phyloP scores from a whole-genome alignment of 2,329 filamentous ascomycete species.

The Aspergillus carbonarius region DNA sequence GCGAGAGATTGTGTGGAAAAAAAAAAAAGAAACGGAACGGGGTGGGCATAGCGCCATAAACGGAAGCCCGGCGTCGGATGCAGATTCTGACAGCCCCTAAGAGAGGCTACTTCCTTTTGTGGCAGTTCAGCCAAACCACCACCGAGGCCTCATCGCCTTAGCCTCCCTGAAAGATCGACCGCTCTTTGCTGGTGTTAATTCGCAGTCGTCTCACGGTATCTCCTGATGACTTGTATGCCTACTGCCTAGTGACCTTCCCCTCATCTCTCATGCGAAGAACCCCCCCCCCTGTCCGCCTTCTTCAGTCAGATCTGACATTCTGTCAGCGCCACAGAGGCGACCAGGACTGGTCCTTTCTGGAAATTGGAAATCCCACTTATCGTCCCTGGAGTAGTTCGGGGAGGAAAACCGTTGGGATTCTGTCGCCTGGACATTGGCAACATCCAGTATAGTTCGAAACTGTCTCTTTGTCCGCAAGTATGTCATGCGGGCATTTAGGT shows the following conservation, averaged over 20 bases:
- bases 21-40: not conserved
- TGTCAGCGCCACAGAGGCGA: not conserved
- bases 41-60: not conserved
- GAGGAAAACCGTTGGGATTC: slow-evolving; percentile 17
- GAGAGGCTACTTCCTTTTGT: not conserved
- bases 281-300: slow-evolving; percentile 1
- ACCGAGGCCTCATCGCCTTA: not conserved
- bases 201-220: not conserved
- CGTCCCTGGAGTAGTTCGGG: not conserved
- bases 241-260: not conserved
- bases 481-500: slow-evolving; percentile 37
- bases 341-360: not conserved
- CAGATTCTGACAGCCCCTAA: not conserved
- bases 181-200: not conserved
- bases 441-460: slow-evolving; percentile 12
- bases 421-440: slow-evolving; percentile 10
- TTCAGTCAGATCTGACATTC: slow-evolving; percentile 4
- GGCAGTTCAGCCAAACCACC: not conserved
- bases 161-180: not conserved
- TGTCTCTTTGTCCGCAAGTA: slow-evolving; percentile 21
- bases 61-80: not conserved
- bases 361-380: not conserved
- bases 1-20: no score
- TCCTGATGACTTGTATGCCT: not conserved
- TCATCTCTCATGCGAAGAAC: not conserved